phyloP scores from a whole-genome alignment of 768 basidiomycete species.

The Podaxis carcinomalis region DNA sequence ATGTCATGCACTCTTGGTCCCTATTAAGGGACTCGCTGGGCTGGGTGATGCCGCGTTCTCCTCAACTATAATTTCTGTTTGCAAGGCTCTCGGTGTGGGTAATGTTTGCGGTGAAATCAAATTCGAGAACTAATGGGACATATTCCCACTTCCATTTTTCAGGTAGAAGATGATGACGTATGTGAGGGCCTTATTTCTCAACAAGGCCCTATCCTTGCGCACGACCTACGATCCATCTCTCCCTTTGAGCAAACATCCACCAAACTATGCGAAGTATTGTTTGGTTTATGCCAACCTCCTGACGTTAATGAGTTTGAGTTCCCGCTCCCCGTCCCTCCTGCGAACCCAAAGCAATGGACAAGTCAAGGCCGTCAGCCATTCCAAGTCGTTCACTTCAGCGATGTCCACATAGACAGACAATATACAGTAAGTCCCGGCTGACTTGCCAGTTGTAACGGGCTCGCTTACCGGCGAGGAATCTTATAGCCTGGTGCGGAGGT shows the following conservation, averaged over 20 bases:
- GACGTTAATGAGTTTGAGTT: conserved; percentile 40
- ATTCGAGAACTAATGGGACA: neutral
- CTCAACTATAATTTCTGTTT: conserved; percentile 37
- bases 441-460: neutral
- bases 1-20: conserved; percentile 46
- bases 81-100: conserved; percentile 36
- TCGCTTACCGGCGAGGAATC: neutral
- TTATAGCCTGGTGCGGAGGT: conserved; percentile 47
- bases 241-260: conserved; percentile 43
- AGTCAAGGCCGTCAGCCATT: conserved; percentile 41
- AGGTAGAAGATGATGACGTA: conserved; percentile 55
- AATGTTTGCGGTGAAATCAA: neutral
- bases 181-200: conserved; percentile 46
- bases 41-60: conserved; percentile 47
- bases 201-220: conserved; percentile 56
- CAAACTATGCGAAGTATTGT: conserved; percentile 49
- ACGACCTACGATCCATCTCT: conserved; percentile 47
- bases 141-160: neutral
- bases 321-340: conserved; percentile 38
- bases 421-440: conserved; percentile 37
- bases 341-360: conserved; percentile 26
- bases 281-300: conserved; percentile 51
- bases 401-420: conserved; percentile 56
- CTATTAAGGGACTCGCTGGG: conserved; percentile 40
- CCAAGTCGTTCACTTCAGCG: conserved; percentile 58